Evolutionary conservation across 1,139 yeast species (phyloP).

Genomic region (Hemisphaericaspora subhashii): DNA sequence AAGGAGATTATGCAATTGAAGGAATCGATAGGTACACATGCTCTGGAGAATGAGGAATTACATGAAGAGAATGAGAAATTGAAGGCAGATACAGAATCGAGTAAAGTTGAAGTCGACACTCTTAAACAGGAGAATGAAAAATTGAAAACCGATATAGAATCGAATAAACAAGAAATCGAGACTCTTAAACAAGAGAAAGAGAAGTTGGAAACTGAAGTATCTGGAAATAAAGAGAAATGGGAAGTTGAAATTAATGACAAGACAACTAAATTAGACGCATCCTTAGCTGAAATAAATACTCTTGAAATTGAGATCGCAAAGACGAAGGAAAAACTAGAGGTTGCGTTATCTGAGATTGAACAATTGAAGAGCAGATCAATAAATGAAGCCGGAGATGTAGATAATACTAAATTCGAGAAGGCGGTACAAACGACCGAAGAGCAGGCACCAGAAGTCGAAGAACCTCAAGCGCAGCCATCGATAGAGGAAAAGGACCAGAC

Average conservation of each 20-base stretch:
- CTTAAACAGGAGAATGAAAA: slow-evolving; percentile 6
- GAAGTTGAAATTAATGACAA: background rate
- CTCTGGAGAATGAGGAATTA: slow-evolving; percentile 9
- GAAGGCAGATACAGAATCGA: slow-evolving; percentile 13
- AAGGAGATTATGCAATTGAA: slow-evolving; percentile 16
- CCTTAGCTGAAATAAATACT: background rate
- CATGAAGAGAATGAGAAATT: slow-evolving; percentile 16
- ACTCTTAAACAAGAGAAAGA: slow-evolving; percentile 4
- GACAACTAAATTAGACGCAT: background rate
- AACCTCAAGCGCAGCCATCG: no score
- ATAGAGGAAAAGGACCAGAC: no score
- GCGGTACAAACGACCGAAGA: no score
- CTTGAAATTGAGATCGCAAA: slow-evolving; percentile 4
- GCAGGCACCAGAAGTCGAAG: no score
- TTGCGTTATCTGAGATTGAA: slow-evolving; percentile 6
- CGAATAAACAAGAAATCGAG: slow-evolving; percentile 1
- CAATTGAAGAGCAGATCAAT: background rate
- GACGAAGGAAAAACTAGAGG: slow-evolving; percentile 10
- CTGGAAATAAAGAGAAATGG: no score
- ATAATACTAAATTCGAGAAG: background rate
- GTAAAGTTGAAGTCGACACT: slow-evolving; percentile 7
- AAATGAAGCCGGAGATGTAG: background rate
- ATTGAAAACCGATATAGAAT: slow-evolving; percentile 6
- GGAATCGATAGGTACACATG: slow-evolving; percentile 9
- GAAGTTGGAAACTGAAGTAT: slow-evolving; percentile 8